These are phyloP conservation scores for Penicillium sclerotiorum DNA, from an alignment of 2,329 filamentous ascomycete genomes.

Conservation along the genomic window DNA sequence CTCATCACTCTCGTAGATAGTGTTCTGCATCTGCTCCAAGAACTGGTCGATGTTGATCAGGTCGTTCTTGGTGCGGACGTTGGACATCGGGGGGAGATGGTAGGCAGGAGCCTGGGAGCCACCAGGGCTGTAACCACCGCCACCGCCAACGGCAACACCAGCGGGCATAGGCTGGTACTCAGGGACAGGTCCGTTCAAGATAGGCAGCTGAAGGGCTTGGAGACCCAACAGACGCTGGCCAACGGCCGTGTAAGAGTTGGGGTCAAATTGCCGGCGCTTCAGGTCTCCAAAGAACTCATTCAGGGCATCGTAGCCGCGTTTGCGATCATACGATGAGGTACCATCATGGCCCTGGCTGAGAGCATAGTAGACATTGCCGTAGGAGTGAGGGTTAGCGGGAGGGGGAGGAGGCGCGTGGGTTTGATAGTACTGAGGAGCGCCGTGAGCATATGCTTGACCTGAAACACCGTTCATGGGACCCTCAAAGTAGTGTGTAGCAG, in stretches of 20 bases:
- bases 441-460: conserved; percentile 45
- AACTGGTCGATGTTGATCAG: conserved; percentile 92
- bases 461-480: conserved; percentile 53
- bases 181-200: conserved; percentile 59
- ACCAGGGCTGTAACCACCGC: conserved; percentile 56
- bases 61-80: conserved; percentile 89
- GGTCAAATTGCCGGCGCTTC: conserved; percentile 89
- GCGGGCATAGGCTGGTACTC: conserved; percentile 57
- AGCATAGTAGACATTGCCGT: conserved; percentile 77
- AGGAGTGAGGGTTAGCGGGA: conserved; percentile 58
- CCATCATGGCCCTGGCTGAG: conserved; percentile 67
- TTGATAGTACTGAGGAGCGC: conserved; percentile 55
- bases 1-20: conserved; percentile 89
- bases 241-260: conserved; percentile 85
- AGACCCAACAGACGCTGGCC: conserved; percentile 84
- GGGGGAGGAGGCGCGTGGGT: conserved; percentile 56
- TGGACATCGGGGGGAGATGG: conserved; percentile 82
- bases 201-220: conserved; percentile 67
- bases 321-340: conserved; percentile 68
- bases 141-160: conserved; percentile 58
- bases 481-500: conserved; percentile 59
- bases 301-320: conserved; percentile 82
- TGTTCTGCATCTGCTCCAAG: conserved; percentile 92
- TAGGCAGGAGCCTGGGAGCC: conserved; percentile 74
- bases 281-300: conserved; percentile 94